Base-by-base conservation (phyloP, 2,329 filamentous ascomycete species). In the Claviceps capensis region DNA sequence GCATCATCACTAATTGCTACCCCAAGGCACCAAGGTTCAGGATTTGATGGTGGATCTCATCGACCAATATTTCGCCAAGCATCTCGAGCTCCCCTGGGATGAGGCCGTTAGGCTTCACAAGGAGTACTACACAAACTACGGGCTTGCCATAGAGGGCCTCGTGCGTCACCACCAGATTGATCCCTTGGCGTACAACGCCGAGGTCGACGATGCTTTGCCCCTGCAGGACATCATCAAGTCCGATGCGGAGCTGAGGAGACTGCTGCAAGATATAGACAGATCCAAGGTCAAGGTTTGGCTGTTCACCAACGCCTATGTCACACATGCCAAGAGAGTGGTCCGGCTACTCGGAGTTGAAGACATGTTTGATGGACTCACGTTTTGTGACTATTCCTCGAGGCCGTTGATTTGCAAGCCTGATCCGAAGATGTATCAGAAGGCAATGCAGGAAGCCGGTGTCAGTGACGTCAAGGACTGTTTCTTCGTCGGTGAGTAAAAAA, bases 131-230 rank as follows among this genome's bases (percentile, higher is more conserved):
- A 85, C 83, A 62, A 89, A 87, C 66, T 98, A 98, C 65, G 93
- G 94, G 34, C 80, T 98, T n/a, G 93, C 93, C 34, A 94, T 98
- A 57, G 89, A 97, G 70, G 93, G 93, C 1, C 78, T 98, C 1
- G 88, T 95, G 40, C 83, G 88, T 9, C 86, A 96, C 69, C 93
- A 98, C 72, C 83, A 95, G 68, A 95, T 98, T 61, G 88, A 97
- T 62, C 87, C 93, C 1, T 75, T 98, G 5, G 89, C 94, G 52
- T 98, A 97, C 73, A 98, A 98, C 67, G 71, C 79, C 57, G 85
- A 95, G 68, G 93, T 98, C 13, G 93, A 98, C 64, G 93, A 98
- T 66, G 93, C 93, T 2, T 71, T 98, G 22, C 90, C 93, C 0
- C 77, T 98, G 3, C 88, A 96, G 62, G 74, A 78, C 17, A 80